phyloP scores from a whole-genome alignment of 2,329 filamentous ascomycete species.

The Cryphonectria naterciae region DNA sequence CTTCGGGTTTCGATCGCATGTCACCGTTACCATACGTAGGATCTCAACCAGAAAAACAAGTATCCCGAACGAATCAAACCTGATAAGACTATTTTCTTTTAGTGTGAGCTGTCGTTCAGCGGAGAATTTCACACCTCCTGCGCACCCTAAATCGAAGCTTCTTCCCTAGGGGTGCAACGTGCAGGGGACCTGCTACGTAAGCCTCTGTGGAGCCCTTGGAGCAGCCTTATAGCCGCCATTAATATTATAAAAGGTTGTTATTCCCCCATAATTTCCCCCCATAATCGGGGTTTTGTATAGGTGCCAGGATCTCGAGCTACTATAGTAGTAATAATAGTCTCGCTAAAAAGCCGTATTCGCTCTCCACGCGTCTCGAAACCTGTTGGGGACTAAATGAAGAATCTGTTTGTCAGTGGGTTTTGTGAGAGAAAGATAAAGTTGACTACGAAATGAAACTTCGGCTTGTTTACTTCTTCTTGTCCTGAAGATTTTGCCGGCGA shows the following conservation, averaged over 20 bases:
- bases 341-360: no score
- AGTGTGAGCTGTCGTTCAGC: background rate
- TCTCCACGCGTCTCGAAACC: background rate
- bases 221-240: background rate
- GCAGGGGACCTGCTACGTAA: constrained; percentile 1
- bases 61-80: background rate
- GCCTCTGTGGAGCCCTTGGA: background rate
- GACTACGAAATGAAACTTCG: background rate
- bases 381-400: background rate
- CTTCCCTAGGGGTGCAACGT: background rate
- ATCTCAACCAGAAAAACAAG: background rate
- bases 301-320: no score
- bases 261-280: no score
- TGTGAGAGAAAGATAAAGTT: background rate
- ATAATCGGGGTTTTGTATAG: no score
- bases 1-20: background rate
- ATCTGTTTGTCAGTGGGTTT: background rate
- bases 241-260: background rate
- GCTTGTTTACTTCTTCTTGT: background rate
- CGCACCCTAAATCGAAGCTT: background rate
- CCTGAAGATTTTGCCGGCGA: background rate
- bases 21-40: no score
- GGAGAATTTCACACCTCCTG: background rate
- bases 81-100: background rate
- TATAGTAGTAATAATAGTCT: no score